Conservation (phyloP, 768 basidiomycete species). For the Grammothele lineata region DNA sequence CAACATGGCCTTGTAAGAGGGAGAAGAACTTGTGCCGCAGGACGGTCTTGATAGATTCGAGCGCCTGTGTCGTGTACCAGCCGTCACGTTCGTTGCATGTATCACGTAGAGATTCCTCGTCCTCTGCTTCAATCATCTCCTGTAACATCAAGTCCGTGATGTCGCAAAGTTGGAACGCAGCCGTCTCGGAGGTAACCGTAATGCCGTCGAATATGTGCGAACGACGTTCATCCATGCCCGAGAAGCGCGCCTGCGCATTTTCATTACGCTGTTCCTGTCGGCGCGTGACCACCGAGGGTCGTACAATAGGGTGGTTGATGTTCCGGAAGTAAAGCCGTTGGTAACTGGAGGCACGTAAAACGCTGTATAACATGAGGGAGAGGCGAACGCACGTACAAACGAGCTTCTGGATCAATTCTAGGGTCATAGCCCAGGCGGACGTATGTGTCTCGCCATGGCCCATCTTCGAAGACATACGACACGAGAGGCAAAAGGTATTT, state of each 20-base stretch:
- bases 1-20: slow-evolving; percentile 64
- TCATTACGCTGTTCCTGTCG: slow-evolving; percentile 53
- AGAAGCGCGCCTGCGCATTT: slow-evolving; percentile 31
- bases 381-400: slow-evolving; percentile 58
- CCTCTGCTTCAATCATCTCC: slow-evolving; percentile 72
- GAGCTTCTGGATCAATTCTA: slow-evolving; percentile 61
- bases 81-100: slow-evolving; percentile 81
- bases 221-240: slow-evolving; percentile 19
- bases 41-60: slow-evolving; percentile 82
- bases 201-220: slow-evolving; percentile 90
- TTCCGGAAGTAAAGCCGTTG: slow-evolving; percentile 92
- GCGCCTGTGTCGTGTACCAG: slow-evolving; percentile 76
- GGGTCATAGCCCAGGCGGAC: slow-evolving; percentile 90
- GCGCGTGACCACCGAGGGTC: slow-evolving; percentile 71
- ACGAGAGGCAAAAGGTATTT: slow-evolving; percentile 77
- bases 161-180: slow-evolving; percentile 93
- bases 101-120: slow-evolving; percentile 63
- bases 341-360: slow-evolving; percentile 51
- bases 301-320: slow-evolving; percentile 72
- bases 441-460: slow-evolving; percentile 90
- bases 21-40: slow-evolving; percentile 84
- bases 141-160: slow-evolving; percentile 82
- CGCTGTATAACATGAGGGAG: too few species aligned
- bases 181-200: slow-evolving; percentile 75
- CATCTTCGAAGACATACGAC: slow-evolving; percentile 89